Percentiles rank a stretch among this genome's conserved stretches.
Evolutionary conservation across 2,329 filamentous ascomycete genomes (phyloP).

Genomic region (Aspergillus sp.): DNA sequence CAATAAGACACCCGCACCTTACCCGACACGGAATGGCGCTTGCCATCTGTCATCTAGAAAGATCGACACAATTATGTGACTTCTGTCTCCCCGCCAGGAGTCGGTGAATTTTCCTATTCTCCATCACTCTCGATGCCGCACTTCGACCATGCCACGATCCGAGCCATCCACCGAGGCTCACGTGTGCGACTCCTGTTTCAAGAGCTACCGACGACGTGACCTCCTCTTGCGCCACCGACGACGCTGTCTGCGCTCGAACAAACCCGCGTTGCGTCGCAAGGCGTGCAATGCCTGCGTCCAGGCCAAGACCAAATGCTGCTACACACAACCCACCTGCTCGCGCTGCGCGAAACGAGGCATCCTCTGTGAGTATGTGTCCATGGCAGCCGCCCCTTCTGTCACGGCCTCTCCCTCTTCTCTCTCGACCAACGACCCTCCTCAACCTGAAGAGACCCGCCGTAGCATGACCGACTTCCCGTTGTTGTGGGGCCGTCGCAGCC

Average conservation of each 20-base stretch:
- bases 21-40: too few species aligned
- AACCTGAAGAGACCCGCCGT: neutral
- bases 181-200: slow-evolving; percentile 12
- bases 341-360: slow-evolving; percentile 14
- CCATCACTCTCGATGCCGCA: slow-evolving; percentile 17
- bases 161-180: slow-evolving; percentile 3
- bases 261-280: slow-evolving; percentile 13
- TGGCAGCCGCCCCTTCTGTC: neutral
- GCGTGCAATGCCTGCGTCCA: slow-evolving; percentile 20
- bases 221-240: slow-evolving; percentile 17
- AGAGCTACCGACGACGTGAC: slow-evolving; percentile 19
- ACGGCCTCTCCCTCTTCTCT: neutral
- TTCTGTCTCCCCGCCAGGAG: too few species aligned
- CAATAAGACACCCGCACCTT: too few species aligned
- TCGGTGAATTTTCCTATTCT: slow-evolving; percentile 6
- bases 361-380: slow-evolving; percentile 9
- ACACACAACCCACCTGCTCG: slow-evolving; percentile 14
- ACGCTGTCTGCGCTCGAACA: slow-evolving; percentile 14
- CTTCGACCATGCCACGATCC: neutral
- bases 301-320: slow-evolving; percentile 20
- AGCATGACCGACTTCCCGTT: neutral
- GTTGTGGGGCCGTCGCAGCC: slow-evolving; percentile 3
- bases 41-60: too few species aligned
- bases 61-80: too few species aligned
- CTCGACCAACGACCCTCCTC: neutral